These are phyloP conservation scores for Scheffersomyces titani DNA, from an alignment of 1,139 yeast genomes.

Conservation along the genomic window DNA sequence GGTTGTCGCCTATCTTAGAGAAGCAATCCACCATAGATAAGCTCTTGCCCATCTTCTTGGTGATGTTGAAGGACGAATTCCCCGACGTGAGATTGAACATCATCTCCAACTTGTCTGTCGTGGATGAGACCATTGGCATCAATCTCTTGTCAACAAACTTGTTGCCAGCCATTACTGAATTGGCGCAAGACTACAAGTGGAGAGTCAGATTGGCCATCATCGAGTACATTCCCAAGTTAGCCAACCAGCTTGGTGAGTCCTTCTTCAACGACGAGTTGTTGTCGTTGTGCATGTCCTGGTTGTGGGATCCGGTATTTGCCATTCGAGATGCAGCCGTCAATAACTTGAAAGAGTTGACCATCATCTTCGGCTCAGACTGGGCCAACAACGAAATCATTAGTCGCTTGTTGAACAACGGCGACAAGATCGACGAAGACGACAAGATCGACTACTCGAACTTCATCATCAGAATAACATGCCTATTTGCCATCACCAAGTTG, in stretches of 20 bases:
- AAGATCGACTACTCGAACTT: slow-evolving; percentile 63
- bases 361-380: slow-evolving; percentile 93
- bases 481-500: slow-evolving; percentile 81
- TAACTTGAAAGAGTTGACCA: slow-evolving; percentile 77
- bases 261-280: slow-evolving; percentile 92
- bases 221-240: slow-evolving; percentile 92
- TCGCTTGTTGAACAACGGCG: slow-evolving; percentile 55
- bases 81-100: slow-evolving; percentile 96
- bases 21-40: slow-evolving; percentile 82
- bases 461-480: slow-evolving; percentile 86
- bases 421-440: slow-evolving; percentile 35
- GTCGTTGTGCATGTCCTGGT: slow-evolving; percentile 90
- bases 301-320: slow-evolving; percentile 97
- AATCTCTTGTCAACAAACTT: slow-evolving; percentile 82
- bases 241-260: slow-evolving; percentile 92
- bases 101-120: slow-evolving; percentile 86
- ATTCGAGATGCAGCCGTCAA: slow-evolving; percentile 95
- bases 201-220: slow-evolving; percentile 96
- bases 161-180: slow-evolving; percentile 92
- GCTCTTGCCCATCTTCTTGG: slow-evolving; percentile 83
- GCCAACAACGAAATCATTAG: slow-evolving; percentile 82
- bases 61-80: slow-evolving; percentile 94
- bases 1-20: slow-evolving; percentile 83
- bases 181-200: slow-evolving; percentile 98
- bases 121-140: slow-evolving; percentile 93